Evolutionary conservation across 129 eudicot genomes (phyloP).

Genomic region (Glebionis coronaria): DNA sequence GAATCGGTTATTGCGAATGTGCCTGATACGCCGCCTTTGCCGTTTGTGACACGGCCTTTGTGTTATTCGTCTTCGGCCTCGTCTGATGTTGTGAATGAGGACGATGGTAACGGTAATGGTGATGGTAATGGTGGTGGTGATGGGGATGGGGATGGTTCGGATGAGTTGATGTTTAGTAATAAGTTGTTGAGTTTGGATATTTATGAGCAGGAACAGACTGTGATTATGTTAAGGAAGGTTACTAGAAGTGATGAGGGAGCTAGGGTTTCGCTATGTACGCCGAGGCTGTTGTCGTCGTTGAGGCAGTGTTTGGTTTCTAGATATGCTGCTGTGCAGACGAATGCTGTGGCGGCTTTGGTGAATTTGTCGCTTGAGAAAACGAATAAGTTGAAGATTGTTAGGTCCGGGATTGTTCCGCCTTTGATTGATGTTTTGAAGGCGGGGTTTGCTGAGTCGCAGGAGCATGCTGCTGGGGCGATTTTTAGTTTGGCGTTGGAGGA

Average conservation of each 20-base stretch:
- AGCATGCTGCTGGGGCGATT: constrained; percentile 89
- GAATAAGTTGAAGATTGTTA: constrained; percentile 70
- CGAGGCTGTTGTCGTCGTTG: constrained; percentile 42
- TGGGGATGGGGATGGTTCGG: constrained; percentile 9
- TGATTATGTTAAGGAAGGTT: constrained; percentile 49
- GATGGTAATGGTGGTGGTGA: too few species aligned
- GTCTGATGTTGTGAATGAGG: constrained; percentile 39
- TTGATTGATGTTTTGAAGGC: constrained; percentile 65
- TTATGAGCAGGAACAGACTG: constrained; percentile 70
- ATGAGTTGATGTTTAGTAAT: constrained; percentile 41
- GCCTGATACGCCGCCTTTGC: constrained; percentile 56
- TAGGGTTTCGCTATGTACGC: constrained; percentile 62
- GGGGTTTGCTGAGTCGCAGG: constrained; percentile 60
- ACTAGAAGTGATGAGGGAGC: constrained; percentile 62
- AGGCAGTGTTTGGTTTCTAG: constrained; percentile 48
- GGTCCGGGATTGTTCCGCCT: constrained; percentile 71
- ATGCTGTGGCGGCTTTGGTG: constrained; percentile 76
- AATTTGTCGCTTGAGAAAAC: constrained; percentile 66
- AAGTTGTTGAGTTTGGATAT: constrained; percentile 56
- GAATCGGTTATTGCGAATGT: constrained; percentile 82
- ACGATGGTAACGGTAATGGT: neutral
- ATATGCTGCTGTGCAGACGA: constrained; percentile 54
- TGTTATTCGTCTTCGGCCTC: constrained; percentile 71
- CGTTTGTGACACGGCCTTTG: constrained; percentile 65
- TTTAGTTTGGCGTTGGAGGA: constrained; percentile 82